Conservation (phyloP, 805 yeast species). For the Teunomyces barrocoloradensis region DNA sequence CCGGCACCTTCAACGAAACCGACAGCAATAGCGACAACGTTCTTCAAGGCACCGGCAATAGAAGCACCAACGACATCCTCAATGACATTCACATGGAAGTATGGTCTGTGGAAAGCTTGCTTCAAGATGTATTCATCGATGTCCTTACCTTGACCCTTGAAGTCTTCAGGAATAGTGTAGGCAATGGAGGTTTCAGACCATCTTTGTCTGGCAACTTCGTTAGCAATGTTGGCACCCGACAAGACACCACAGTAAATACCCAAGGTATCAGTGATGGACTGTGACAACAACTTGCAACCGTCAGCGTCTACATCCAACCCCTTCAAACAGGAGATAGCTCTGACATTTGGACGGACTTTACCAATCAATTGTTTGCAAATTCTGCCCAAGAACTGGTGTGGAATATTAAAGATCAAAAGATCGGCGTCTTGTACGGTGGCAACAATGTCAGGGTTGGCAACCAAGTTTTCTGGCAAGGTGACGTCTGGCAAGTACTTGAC, state of each 20-base stretch:
- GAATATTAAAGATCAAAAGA: slow-evolving; percentile 87
- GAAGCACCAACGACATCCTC: slow-evolving; percentile 96
- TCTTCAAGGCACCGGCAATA: slow-evolving; percentile 95
- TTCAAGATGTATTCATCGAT: slow-evolving; percentile 71
- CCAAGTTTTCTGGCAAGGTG: slow-evolving; percentile 77
- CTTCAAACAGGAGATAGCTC: slow-evolving; percentile 94
- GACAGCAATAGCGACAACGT: slow-evolving; percentile 92
- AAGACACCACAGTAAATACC: slow-evolving; percentile 94
- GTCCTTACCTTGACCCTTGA: slow-evolving; percentile 63
- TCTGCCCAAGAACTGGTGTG: slow-evolving; percentile 89
- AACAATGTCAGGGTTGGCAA: slow-evolving; percentile 82
- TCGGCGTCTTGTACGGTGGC: slow-evolving; percentile 80
- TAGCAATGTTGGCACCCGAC: slow-evolving; percentile 96
- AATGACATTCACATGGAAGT: slow-evolving; percentile 93
- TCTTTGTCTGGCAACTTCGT: slow-evolving; percentile 91
- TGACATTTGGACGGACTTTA: slow-evolving; percentile 60
- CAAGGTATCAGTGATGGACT: slow-evolving; percentile 72
- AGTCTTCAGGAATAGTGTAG: slow-evolving; percentile 71
- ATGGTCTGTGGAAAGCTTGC: slow-evolving; percentile 91
- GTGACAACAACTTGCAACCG: slow-evolving; percentile 82
- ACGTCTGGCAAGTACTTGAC: slow-evolving; percentile 93
- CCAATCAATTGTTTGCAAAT: slow-evolving; percentile 77
- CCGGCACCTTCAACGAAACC: slow-evolving; percentile 97
- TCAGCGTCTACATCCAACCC: slow-evolving; percentile 86
- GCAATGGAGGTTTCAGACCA: slow-evolving; percentile 99